These are phyloP conservation scores for Prosopis cineraria DNA, from an alignment of 306 rosid genomes.

Conservation along the genomic window DNA sequence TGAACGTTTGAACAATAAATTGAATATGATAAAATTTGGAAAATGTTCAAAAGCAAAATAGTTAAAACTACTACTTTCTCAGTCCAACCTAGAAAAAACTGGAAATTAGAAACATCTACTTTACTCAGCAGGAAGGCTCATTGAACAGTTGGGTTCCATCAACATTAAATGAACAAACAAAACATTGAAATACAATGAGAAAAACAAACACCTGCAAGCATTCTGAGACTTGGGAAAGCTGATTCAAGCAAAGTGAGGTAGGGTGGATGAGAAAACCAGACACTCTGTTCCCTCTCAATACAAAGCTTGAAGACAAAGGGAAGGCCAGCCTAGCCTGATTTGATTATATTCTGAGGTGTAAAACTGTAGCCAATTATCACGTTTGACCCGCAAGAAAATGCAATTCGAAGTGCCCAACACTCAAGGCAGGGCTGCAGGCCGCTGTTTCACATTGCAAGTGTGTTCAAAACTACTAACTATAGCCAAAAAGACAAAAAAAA, in stretches of 20 bases:
- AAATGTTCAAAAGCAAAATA: background rate
- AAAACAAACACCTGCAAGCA: constrained; percentile 5
- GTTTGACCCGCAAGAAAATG: background rate
- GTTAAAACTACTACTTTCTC: background rate
- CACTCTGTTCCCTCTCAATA: background rate
- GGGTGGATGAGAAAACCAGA: background rate
- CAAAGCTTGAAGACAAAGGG: background rate
- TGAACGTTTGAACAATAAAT: background rate
- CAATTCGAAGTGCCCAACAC: background rate
- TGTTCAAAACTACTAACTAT: no score
- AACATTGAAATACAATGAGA: background rate
- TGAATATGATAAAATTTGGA: background rate
- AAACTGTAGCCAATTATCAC: background rate
- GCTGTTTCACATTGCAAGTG: no score
- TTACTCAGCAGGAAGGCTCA: background rate
- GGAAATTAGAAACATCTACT: background rate
- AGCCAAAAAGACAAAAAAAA: no score
- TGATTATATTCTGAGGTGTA: background rate
- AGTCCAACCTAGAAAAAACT: background rate
- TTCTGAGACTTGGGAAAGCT: background rate
- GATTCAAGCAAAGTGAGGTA: background rate
- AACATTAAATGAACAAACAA: background rate
- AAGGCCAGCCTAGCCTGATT: background rate
- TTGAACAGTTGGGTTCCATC: background rate
- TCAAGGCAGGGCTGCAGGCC: no score